Base-by-base conservation (phyloP, 371 early-diverging fungal species). In the Blakeslea trispora region DNA sequence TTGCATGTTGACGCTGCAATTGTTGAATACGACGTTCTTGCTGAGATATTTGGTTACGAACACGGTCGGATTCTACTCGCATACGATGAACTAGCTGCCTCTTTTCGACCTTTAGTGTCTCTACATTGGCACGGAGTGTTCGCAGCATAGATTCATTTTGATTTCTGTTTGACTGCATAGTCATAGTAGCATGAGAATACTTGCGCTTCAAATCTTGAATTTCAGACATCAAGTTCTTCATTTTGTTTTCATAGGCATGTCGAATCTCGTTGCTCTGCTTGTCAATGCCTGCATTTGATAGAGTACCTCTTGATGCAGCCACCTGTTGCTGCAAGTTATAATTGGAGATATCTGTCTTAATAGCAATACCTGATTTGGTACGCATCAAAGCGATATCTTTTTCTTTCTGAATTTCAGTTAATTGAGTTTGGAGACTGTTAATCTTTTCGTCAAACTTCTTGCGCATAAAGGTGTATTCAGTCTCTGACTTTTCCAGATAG, bases 21-120 rank as follows among this genome's bases (percentile, higher is more conserved):
- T 81, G 81, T 32, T 90, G 88, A 55, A 94, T 86, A 61, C 90
- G 89, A 23, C 86, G 72, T 45, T 90, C 86, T 46, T 86, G 87
- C 21, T 74, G 63, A 17, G 77, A 78, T n/a, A 82, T 74, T 56
- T 86, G 76, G 17, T 86, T 89, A 44, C 89, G 81, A 40, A 84
- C 82, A 11, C 81, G 73, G 32, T 87, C 82, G 0, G 86, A 81
- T 59, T 91, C 91, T 43, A 81, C 76, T 54, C 86, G 87, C 79
- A 91, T 88, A 13, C 91, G 87, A 55, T 89, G 89, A 50, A 88
- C 64, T 80, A 91, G 85, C 8, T 87, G 81, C 37, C 84, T 69
- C 73, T 92, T 94, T 64, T 94, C 94, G 7, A 79, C 75, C 59
- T 86, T 85, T 28, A 86, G 81, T 7, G 83, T 80, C 56, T 87